Evolutionary conservation across 2,329 filamentous ascomycete species (phyloP), one percentile per base, ranked within the genome.

Genomic region (Ceratocystis ficicola): DNA sequence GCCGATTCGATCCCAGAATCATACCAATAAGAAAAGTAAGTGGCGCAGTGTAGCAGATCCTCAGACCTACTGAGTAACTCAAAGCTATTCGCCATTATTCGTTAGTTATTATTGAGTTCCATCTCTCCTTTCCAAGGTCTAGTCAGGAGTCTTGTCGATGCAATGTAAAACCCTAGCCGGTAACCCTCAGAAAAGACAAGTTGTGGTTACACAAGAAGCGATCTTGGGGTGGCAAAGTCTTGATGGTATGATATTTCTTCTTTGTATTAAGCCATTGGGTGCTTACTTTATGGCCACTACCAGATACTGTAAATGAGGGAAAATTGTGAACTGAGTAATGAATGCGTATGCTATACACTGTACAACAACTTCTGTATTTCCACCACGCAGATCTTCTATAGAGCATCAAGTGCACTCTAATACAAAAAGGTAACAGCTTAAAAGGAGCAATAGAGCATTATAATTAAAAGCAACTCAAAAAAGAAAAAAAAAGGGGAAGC

Each of bases 401-500:
- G 20, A 25, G 48, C 48, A 25, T 28, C 20, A 25, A 25, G 7
- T 52, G 15, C 15, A 52, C 7, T 10, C 22, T 52, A 52, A 52
- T 25, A 28, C 48, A 52, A 52, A 7, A 15, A 25, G 8, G 4
- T 25, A 52, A 25, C 5, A 5, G 46, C 17, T 52, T 15, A 57
- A 64, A 59, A 12, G 25, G 36, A 44, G 36, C 4, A 17, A 55
- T 25, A 41, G 20, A 55, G 8, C 28, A 50, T 44, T 28, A 25
- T 12, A 59, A 59, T 59, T 59, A 65, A 67, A 67, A 64, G 69
- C 65, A 64, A 69, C 63, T 62, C 57, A 63, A 61, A 64, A 69
- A 69, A 68, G 66, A 61, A 68, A 64, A 64, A 69, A 62, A 62
- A 57, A 62, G 61, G 63, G 69, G 68, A 69, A 68, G 66, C 63